Evolutionary conservation across 1,139 yeast genomes (phyloP).

Genomic region (Sugiyamaella grinbergsii): DNA sequence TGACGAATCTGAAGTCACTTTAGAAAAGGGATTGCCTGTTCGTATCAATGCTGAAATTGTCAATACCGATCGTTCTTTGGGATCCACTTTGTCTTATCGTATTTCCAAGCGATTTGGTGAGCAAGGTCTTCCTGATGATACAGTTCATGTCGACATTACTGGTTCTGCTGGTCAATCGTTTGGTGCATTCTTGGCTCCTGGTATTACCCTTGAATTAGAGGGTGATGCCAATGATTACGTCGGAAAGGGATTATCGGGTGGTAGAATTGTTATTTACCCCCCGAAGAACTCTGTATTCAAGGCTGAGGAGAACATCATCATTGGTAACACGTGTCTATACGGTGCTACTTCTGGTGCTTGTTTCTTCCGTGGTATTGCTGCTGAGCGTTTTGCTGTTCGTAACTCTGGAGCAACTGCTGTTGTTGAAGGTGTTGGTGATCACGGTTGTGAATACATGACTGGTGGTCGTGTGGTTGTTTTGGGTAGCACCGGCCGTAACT

Average conservation of each 20-base stretch:
- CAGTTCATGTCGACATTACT: slow-evolving; percentile 84
- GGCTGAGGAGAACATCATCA: slow-evolving; percentile 93
- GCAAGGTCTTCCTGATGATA: slow-evolving; percentile 90
- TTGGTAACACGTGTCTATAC: slow-evolving; percentile 96
- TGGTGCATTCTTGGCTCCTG: slow-evolving; percentile 96
- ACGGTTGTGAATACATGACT: slow-evolving; percentile 99
- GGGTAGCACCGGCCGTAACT: slow-evolving; percentile 90
- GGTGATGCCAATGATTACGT: slow-evolving; percentile 99
- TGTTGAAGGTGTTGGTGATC: slow-evolving; percentile 97
- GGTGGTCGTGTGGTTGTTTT: slow-evolving; percentile 96
- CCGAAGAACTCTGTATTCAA: slow-evolving; percentile 81
- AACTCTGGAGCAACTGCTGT: slow-evolving; percentile 98
- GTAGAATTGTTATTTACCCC: slow-evolving; percentile 88
- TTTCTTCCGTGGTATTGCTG: slow-evolving; percentile 94
- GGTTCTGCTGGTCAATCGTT: slow-evolving; percentile 99
- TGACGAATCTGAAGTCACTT: slow-evolving; percentile 91
- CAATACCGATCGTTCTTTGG: slow-evolving; percentile 95
- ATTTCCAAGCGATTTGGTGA: slow-evolving; percentile 94
- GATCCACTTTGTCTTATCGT: slow-evolving; percentile 91
- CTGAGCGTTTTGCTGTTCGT: slow-evolving; percentile 97
- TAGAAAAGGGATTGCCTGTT: slow-evolving; percentile 92
- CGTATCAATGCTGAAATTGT: slow-evolving; percentile 90
- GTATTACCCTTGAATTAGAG: slow-evolving; percentile 90
- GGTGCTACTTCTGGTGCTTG: slow-evolving; percentile 98
- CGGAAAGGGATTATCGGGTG: slow-evolving; percentile 97